Conservation (phyloP, 129 eudicot genomes). For the Smallanthus sonchifolius region DNA sequence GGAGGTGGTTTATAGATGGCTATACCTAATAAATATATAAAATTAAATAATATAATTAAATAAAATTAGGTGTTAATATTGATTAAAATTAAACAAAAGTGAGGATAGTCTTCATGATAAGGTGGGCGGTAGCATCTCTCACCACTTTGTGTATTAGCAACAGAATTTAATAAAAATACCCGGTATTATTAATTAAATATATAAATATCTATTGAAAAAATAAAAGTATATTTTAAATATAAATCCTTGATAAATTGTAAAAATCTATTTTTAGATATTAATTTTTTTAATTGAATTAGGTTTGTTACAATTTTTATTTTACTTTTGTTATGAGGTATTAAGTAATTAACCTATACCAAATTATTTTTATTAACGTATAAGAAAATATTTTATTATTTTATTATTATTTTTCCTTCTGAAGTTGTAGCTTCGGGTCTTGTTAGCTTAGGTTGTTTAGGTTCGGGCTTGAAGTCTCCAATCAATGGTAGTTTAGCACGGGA, state of each 20-base stretch:
- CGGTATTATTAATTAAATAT: neutral
- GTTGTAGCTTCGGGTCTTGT: no score
- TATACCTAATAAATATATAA: conserved; percentile 27
- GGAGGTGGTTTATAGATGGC: conserved; percentile 29
- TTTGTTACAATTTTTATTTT: neutral
- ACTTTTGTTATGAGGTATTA: neutral
- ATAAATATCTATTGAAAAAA: neutral
- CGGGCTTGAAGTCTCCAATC: no score
- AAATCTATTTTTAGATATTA: neutral
- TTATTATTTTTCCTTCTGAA: no score
- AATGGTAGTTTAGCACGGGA: no score
- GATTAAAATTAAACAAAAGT: conserved; percentile 15
- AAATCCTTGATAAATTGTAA: neutral
- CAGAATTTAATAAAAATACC: neutral
- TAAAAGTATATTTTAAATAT: neutral
- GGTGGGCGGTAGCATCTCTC: conserved; percentile 28
- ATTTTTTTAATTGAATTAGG: neutral
- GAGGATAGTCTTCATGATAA: conserved; percentile 26
- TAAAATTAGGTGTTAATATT: conserved; percentile 20
- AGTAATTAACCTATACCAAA: neutral
- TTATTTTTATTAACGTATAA: no score
- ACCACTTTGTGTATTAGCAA: conserved; percentile 9
- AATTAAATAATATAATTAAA: neutral
- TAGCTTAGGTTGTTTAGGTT: no score
- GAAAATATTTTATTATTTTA: no score